Percentiles rank a stretch among this genome's conserved stretches.
Conservation (phyloP, 345 rosid species). For the Eucalyptus polybractea region DNA sequence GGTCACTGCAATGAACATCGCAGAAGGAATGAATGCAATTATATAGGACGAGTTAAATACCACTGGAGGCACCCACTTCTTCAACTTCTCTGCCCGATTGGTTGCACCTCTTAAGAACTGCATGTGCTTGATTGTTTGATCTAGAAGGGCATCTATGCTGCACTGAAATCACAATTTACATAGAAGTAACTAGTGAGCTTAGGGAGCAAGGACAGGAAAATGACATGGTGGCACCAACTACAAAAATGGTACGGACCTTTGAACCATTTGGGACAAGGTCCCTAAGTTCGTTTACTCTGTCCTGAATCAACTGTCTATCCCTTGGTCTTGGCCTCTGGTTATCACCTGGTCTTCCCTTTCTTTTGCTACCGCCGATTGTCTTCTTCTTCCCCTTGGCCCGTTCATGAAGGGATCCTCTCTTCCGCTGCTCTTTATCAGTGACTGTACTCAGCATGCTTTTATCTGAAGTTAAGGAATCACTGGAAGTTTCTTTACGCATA, state of each 20-base stretch:
- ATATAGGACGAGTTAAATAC: conserved; percentile 2
- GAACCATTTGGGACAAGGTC: conserved; percentile 52
- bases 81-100: conserved; percentile 42
- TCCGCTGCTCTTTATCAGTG: neutral
- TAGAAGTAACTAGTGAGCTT: neutral
- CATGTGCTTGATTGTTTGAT: conserved; percentile 48
- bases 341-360: conserved; percentile 29
- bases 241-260: conserved; percentile 1
- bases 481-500: neutral
- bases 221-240: neutral
- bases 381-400: conserved; percentile 9
- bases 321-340: conserved; percentile 49
- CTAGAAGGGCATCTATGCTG: conserved; percentile 63
- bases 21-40: neutral
- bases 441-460: conserved; percentile 5
- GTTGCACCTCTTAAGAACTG: conserved; percentile 31
- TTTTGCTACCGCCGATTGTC: conserved; percentile 5
- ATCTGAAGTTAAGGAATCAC: neutral
- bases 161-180: conserved; percentile 25
- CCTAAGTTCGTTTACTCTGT: conserved; percentile 53
- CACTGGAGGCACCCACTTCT: conserved; percentile 26
- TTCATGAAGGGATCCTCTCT: neutral
- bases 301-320: conserved; percentile 65
- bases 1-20: neutral
- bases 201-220: neutral